phyloP scores from a whole-genome alignment of 176 grass and related monocot genomes.

The Phyllostachys edulis region DNA sequence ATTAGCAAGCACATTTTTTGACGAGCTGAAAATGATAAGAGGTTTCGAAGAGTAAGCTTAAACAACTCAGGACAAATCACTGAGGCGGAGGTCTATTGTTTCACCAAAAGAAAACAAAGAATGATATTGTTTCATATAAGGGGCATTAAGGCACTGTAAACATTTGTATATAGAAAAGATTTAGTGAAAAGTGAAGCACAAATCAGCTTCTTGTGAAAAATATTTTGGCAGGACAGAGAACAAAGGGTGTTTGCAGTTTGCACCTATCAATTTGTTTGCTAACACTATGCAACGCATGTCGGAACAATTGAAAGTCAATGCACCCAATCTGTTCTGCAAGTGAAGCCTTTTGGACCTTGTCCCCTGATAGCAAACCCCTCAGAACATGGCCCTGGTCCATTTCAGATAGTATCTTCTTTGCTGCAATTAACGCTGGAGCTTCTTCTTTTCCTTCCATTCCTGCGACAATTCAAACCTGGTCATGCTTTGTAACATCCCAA shows the following conservation, averaged over 20 bases:
- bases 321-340: conserved; percentile 72
- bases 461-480: conserved; percentile 29
- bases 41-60: conserved; percentile 33
- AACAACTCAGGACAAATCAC: background rate
- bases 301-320: conserved; percentile 80
- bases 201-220: conserved; percentile 18
- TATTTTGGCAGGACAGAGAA: background rate
- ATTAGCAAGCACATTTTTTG: conserved; percentile 41
- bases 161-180: background rate
- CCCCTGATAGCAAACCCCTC: conserved; percentile 63
- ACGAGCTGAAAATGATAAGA: conserved; percentile 50
- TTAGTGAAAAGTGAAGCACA: background rate
- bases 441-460: conserved; percentile 97
- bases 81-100: background rate
- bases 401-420: conserved; percentile 80
- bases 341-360: conserved; percentile 70
- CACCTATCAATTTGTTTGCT: conserved; percentile 58
- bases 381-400: conserved; percentile 82
- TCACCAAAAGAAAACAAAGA: background rate
- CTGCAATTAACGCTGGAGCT: conserved; percentile 60
- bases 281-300: conserved; percentile 69
- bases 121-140: background rate
- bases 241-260: background rate
- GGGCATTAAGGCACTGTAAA: background rate
- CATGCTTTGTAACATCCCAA: no score